Base-by-base conservation (phyloP, 352 stramenopile genomes). In the Phytopythium montanum region DNA sequence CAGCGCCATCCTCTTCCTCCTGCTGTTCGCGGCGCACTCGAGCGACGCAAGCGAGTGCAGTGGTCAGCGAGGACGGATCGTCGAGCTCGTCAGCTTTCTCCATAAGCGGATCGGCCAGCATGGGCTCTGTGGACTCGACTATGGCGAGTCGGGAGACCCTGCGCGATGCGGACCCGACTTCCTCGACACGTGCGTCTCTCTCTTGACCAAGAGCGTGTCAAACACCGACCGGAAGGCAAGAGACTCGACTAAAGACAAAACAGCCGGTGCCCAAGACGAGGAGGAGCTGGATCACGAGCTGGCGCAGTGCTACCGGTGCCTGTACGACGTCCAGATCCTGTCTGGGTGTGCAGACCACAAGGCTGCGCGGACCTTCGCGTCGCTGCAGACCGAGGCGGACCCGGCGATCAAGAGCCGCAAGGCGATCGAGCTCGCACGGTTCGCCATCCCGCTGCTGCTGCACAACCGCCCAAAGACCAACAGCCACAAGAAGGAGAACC, bases 311-410 rank as follows among this genome's bases (percentile, higher is more conserved):
- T 92, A 85, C 36, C 70, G 73, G 39, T 94, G 85, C 33, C 55
- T 92, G 23, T 92, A 92, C 45, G 82, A 92, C 50, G 72, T 86
- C 5, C 79, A 89, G 23, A 70, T 94, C 36, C 19, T 88, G n/a
- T 52, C 76, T 2, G 75, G 75, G 6, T 75, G 62, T 19, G 69
- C 73, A 21, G 82, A 92, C 34, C 81, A 92, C 66, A 88, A 88
- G 56, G 70, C 70, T 0, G 75, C 74, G 6, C 59, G 73, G 10
- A 67, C 68, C 16, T 71, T 79, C 49, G 64, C 61, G 23, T 68
- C 65, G 18, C 69, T 86, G 3, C 71, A 78, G 19, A 62, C 53
- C 14, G 19, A 59, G 36, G n/a, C 2, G 6, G 49, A 73, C 18
- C 28, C 42, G n/a, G 23, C 21, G 38, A 13, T 59, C 26, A 79